Conservation (phyloP, 2,329 filamentous ascomycete genomes). For the Talaromyces sp. region DNA sequence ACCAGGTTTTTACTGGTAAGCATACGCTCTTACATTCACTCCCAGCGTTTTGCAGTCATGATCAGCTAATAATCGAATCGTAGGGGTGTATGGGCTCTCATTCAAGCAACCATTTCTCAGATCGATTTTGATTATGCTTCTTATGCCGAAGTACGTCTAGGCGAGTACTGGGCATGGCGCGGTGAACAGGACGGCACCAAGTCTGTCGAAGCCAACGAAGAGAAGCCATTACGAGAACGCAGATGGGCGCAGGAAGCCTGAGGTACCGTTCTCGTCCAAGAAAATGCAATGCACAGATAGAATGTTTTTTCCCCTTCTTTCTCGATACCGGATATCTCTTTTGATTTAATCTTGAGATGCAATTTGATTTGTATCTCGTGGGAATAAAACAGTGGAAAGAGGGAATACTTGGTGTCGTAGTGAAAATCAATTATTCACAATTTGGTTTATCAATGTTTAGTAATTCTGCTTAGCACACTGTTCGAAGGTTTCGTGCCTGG, state of each 20-base stretch:
- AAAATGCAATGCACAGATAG: neutral
- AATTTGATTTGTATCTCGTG: neutral
- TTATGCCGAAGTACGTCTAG: slow-evolving; percentile 79
- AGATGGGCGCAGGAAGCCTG: slow-evolving; percentile 62
- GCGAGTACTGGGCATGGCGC: slow-evolving; percentile 93
- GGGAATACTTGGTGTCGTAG: neutral
- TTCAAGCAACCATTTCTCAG: slow-evolving; percentile 87
- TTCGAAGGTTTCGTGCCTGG: neutral
- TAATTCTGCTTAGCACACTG: neutral
- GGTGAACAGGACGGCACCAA: slow-evolving; percentile 64
- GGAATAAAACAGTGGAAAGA: neutral
- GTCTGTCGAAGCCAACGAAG: slow-evolving; percentile 44
- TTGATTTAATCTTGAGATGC: neutral
- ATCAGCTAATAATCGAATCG: neutral
- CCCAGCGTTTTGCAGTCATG: neutral
- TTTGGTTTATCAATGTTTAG: neutral
- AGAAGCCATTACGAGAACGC: slow-evolving; percentile 68
- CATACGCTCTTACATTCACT: neutral
- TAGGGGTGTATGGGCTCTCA: slow-evolving; percentile 93
- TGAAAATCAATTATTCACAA: neutral
- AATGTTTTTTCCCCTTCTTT: neutral
- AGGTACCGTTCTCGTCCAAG: neutral
- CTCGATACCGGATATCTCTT: neutral
- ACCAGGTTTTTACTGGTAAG: slow-evolving; percentile 71
- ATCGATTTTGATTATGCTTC: slow-evolving; percentile 96